phyloP scores from a whole-genome alignment of 495 filamentous ascomycete genomes.

The Lasiosphaeriaceae sp. region DNA sequence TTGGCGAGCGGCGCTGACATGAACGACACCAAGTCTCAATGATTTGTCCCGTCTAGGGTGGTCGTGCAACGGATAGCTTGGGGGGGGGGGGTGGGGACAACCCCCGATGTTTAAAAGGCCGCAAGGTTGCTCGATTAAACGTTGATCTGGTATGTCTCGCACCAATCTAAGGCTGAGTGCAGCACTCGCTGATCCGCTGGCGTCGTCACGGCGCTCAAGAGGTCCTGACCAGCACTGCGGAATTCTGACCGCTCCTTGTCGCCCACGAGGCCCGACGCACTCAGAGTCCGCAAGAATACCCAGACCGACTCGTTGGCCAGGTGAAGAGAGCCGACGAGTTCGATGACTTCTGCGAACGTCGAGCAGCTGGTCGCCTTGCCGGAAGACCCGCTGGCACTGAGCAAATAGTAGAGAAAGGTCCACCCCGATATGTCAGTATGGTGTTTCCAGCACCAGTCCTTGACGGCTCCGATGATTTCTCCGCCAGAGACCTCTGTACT shows the following conservation, averaged over 20 bases:
- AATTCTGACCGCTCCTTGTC: constrained; percentile 29
- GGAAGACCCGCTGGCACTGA: constrained; percentile 21
- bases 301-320: constrained; percentile 54
- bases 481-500: neutral
- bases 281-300: constrained; percentile 49
- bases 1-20: neutral
- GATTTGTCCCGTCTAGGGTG: neutral
- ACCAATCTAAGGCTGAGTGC: constrained; percentile 23
- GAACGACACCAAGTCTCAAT: neutral
- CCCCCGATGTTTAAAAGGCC: neutral
- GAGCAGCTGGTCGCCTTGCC: constrained; percentile 14
- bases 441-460: constrained; percentile 60
- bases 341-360: constrained; percentile 37
- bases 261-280: constrained; percentile 30
- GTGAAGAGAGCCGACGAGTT: constrained; percentile 39
- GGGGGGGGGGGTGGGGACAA: no score
- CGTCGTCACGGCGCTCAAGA: constrained; percentile 9
- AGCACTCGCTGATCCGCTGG: constrained; percentile 16
- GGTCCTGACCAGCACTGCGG: constrained; percentile 12
- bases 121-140: neutral
- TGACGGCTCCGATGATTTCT: constrained; percentile 21
- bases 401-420: constrained; percentile 59
- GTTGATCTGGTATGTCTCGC: constrained; percentile 20
- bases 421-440: constrained; percentile 75
- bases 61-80: neutral